phyloP scores from a whole-genome alignment of 306 rosid genomes.

The Neltuma alba region DNA sequence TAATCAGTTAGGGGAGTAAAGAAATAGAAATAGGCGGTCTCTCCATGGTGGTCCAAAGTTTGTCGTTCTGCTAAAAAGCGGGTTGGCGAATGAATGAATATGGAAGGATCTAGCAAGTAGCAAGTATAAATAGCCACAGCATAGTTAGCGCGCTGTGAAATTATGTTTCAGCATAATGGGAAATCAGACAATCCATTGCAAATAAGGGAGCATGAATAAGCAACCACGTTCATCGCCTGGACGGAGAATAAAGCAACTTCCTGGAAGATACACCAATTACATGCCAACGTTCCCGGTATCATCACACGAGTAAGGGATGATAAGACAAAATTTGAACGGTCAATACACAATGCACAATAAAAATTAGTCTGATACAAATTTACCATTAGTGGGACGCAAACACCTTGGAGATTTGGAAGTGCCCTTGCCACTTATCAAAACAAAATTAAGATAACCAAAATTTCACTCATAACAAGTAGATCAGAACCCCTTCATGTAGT shows the following conservation, averaged over 20 bases:
- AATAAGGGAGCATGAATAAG: neutral
- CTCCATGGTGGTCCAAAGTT: conserved; percentile 33
- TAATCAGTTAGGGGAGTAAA: neutral
- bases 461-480: neutral
- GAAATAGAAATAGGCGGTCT: neutral
- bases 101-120: conserved; percentile 13
- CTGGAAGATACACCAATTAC: conserved; percentile 3
- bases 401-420: neutral
- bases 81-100: conserved; percentile 6
- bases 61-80: conserved; percentile 23
- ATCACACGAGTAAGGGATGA: neutral
- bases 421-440: neutral
- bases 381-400: neutral
- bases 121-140: conserved; percentile 9
- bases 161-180: conserved; percentile 16
- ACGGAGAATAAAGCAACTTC: neutral
- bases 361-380: neutral
- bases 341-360: too few species aligned
- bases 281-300: neutral
- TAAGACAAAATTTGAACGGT: neutral
- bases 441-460: neutral
- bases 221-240: neutral
- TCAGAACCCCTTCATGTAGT: neutral
- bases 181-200: conserved; percentile 16
- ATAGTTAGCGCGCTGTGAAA: conserved; percentile 11